A percentile compares a stretch with the other conserved stretches of the same genome.
Evolutionary conservation across 2,329 filamentous ascomycete genomes (phyloP).

Genomic region (Stemphylium beticola): DNA sequence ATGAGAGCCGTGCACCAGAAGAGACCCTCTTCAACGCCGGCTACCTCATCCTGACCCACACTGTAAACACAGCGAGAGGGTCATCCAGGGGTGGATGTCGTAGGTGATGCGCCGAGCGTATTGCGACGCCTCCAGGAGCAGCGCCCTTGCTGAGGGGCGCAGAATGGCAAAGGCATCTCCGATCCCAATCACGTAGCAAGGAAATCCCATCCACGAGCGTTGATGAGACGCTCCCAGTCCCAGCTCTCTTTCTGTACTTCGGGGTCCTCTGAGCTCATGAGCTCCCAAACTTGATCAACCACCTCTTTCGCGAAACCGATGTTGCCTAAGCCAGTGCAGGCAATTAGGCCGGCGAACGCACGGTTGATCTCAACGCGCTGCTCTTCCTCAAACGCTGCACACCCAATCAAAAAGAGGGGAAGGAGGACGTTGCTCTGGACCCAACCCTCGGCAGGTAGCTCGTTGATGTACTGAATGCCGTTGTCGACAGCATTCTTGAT

Average conservation of each 20-base stretch:
- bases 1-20: constrained; percentile 8
- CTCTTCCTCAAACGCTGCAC: constrained; percentile 62
- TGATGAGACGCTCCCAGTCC: constrained; percentile 69
- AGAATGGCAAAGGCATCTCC: not conserved
- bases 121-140: not conserved
- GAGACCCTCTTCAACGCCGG: constrained; percentile 1
- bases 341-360: constrained; percentile 61
- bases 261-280: constrained; percentile 64
- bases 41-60: constrained; percentile 4
- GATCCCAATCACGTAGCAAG: constrained; percentile 58
- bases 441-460: constrained; percentile 60
- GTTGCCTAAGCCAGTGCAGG: constrained; percentile 64
- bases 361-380: constrained; percentile 63
- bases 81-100: not conserved
- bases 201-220: constrained; percentile 65
- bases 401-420: constrained; percentile 67
- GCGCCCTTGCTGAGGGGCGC: not conserved
- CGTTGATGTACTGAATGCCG: constrained; percentile 62
- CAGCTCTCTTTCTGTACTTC: constrained; percentile 54
- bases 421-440: constrained; percentile 66
- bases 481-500: constrained; percentile 65
- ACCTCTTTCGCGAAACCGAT: constrained; percentile 63
- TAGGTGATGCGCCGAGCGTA: not conserved
- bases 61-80: constrained; percentile 1
- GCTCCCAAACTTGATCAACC: constrained; percentile 62